Evolutionary conservation across 257 asterid genomes (phyloP), one percentile per base, ranked within the genome.

Genomic region (Orobanche coerulescens): DNA sequence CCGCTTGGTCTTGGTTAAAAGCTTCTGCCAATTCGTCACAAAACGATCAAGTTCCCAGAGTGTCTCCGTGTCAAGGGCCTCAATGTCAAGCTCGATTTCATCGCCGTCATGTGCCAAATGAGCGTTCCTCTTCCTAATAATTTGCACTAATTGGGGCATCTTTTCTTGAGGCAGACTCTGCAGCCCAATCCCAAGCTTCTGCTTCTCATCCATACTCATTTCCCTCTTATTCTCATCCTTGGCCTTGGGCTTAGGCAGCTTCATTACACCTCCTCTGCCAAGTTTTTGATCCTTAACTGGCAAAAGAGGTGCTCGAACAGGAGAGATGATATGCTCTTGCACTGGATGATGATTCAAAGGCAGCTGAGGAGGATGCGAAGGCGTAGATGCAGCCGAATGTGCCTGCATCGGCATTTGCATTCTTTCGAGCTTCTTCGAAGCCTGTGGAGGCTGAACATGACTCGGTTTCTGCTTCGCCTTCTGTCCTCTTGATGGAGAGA

Each of bases 11-110:
- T 93, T 93, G 70, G 97, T 93, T 28, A 81, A 93, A 83, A 83
- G 43, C 79, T 89, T 93, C 84, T 87, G 89, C 97, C 99, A 93
- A 62, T 89, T 93, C 49, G 95, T 86, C 25, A 93, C 95, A 58
- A 93, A 93, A 1, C 97, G 78, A 71, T 93, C 99, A 23, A 93
- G 95, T 34, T 89, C 99, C 99, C 97, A 93, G 0, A 93, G 91
- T 0, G 97, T 93, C 68, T 89, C 99, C 0, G 90, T 84, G 36
- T 93, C 99, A 1, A 93, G 95, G 33, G 95, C 87, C 71, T 93
- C 97, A 13, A 93, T 89, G 71, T 93, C 99, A 1, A 93, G 95
- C 84, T 89, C 99, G 62, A 93, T 93, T 65, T 93, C 99, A 64
- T 93, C 99, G 0, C 96, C 98, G 20, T 93, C 97, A 75, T 89